Conservation (phyloP, 345 rosid species). For the Lumnitzera littorea region DNA sequence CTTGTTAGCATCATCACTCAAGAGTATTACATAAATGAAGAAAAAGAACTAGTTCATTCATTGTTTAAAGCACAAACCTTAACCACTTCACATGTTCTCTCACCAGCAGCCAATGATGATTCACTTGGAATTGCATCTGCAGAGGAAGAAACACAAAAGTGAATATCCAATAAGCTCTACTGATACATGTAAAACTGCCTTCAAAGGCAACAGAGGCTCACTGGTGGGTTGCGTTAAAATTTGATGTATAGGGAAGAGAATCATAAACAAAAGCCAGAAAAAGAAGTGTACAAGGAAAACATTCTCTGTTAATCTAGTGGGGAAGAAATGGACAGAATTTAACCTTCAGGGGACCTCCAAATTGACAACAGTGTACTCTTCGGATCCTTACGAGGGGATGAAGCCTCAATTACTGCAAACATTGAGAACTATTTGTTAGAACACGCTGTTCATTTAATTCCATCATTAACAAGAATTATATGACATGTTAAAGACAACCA, state of each 20-base stretch:
- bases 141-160: not conserved
- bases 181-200: too few species aligned
- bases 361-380: conserved; percentile 62
- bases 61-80: conserved; percentile 52
- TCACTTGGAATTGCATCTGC: conserved; percentile 47
- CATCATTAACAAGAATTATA: too few species aligned
- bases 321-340: conserved; percentile 3
- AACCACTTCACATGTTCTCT: conserved; percentile 69
- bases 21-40: not conserved
- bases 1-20: not conserved
- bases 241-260: not conserved
- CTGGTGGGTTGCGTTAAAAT: not conserved
- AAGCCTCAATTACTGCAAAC: conserved; percentile 76
- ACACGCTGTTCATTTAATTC: too few species aligned
- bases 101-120: conserved; percentile 70
- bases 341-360: conserved; percentile 57
- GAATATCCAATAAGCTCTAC: not conserved
- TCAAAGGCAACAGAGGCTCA: too few species aligned
- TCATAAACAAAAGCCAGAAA: not conserved
- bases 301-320: not conserved
- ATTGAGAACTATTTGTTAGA: conserved; percentile 7
- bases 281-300: not conserved
- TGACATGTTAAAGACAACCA: too few species aligned
- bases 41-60: not conserved
- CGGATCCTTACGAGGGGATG: conserved; percentile 76